Conservation (phyloP, 371 early-diverging fungal species). For the Nematocida ironsii region DNA sequence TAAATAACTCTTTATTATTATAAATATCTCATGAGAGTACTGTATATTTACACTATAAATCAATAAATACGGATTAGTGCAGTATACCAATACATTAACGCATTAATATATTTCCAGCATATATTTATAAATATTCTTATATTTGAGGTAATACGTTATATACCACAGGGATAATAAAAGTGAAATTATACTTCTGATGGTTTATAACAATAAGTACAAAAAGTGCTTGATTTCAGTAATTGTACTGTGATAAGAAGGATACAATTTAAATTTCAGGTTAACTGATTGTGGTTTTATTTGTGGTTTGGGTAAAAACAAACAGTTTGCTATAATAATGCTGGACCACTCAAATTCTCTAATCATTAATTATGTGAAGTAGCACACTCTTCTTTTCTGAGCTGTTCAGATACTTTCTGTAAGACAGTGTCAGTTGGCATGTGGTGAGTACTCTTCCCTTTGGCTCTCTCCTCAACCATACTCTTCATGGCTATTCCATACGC, state of each 20-base stretch:
- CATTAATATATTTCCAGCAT: no score
- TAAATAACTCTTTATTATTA: no score
- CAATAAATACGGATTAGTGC: no score
- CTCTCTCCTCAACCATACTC: conserved; percentile 57
- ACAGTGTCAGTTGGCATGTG: conserved; percentile 59
- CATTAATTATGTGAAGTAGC: background rate
- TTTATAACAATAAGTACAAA: no score
- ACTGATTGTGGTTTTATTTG: background rate
- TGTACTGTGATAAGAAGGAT: background rate
- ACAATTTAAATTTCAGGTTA: background rate
- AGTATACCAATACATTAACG: no score
- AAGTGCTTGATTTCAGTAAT: no score
- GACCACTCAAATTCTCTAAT: background rate
- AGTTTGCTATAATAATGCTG: background rate
- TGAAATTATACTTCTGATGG: no score
- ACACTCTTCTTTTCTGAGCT: background rate
- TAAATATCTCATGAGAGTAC: no score
- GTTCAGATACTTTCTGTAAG: conserved; percentile 40
- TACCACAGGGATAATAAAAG: no score
- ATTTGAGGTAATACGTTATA: no score
- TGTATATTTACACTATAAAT: no score
- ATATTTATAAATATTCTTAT: no score
- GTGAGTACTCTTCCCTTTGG: conserved; percentile 51
- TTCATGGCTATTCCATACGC: conserved; percentile 56
- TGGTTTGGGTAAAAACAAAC: background rate